Evolutionary conservation across 345 rosid genomes (phyloP), one percentile per base, ranked within the genome.

Genomic region (Passiflora organensis): DNA sequence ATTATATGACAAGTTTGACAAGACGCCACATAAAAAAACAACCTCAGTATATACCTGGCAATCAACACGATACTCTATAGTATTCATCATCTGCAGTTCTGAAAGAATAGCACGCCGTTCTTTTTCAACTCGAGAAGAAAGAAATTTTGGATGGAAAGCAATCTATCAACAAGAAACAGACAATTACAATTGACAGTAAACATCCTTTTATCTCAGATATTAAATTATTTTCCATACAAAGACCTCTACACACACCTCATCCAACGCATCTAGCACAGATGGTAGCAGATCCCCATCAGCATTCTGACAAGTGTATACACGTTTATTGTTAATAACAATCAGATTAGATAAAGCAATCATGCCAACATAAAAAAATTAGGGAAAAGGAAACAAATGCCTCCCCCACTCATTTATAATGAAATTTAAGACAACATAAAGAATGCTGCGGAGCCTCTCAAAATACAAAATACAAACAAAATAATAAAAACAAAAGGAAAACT

Each of bases 91-190:
- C 73, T 94, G 99, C 50, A 94, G 69, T 76, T 94, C 97, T 28
- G 99, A 94, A 76, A 94, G 95, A 65, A 94, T 89, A 55, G 99
- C 99, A n/a, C 96, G 86, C 39, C 96, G 80, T 73, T 94, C 99
- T 75, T 94, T 94, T 69, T 94, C 99, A 60, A 94, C 94, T 67
- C 97, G 79, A 62, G 97, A 85, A 62, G 95, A 75, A 63, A 94
- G 96, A 72, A 94, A 94, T 59, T 83, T 82, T 32, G 96, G 99
- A 66, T 87, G 84, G 71, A 94, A 94, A 59, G 99, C 96, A 46
- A 94, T 94, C 97, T 93, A 86, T 57, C 62, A 43, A 57, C 32
- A 67, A 55, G 38, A 59, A 53, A 61, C 16, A 41, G 32, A 24
- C 12, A 43, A 6, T 32, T 17, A 25, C 9, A 25, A 32, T 12